Percentiles rank a stretch among this genome's conserved stretches.
Evolutionary conservation across 805 yeast species (phyloP).

Genomic region (Wickerhamiella brachini): DNA sequence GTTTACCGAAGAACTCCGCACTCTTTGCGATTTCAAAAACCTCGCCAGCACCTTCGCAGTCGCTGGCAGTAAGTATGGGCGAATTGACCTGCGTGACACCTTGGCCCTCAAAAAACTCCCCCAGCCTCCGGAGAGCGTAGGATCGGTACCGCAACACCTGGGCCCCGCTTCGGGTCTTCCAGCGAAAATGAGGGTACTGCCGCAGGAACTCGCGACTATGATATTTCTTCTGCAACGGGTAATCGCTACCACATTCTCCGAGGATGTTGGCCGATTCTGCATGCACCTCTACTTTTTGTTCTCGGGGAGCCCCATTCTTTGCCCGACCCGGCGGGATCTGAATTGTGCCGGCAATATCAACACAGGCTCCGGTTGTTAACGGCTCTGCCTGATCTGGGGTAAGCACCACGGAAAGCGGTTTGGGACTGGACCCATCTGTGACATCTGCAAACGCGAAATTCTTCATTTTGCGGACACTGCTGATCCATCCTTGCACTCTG

Average conservation of each 20-base stretch:
- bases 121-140: conserved; percentile 38
- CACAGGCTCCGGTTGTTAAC: conserved; percentile 34
- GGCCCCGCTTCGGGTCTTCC: conserved; percentile 52
- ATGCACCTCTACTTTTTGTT: conserved; percentile 40
- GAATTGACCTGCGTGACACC: conserved; percentile 66
- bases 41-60: conserved; percentile 98
- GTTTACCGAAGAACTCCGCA: conserved; percentile 39
- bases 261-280: conserved; percentile 30
- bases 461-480: conserved; percentile 57
- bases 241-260: conserved; percentile 49
- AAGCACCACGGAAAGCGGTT: conserved; percentile 42
- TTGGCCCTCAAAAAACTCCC: conserved; percentile 37
- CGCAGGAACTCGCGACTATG: conserved; percentile 57
- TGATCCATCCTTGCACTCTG: conserved; percentile 59
- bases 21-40: conserved; percentile 45
- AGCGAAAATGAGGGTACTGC: conserved; percentile 60
- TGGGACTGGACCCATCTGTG: conserved; percentile 56
- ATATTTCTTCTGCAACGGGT: conserved; percentile 74
- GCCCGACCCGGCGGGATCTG: conserved; percentile 30
- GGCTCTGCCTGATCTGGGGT: conserved; percentile 15
- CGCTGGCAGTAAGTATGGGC: conserved; percentile 76
- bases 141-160: conserved; percentile 65
- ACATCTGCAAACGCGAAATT: conserved; percentile 69
- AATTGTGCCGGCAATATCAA: conserved; percentile 33
- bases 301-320: conserved; percentile 4